Evolutionary conservation across 352 stramenopile genomes (phyloP).

Genomic region (Saprolegnia diclina): DNA sequence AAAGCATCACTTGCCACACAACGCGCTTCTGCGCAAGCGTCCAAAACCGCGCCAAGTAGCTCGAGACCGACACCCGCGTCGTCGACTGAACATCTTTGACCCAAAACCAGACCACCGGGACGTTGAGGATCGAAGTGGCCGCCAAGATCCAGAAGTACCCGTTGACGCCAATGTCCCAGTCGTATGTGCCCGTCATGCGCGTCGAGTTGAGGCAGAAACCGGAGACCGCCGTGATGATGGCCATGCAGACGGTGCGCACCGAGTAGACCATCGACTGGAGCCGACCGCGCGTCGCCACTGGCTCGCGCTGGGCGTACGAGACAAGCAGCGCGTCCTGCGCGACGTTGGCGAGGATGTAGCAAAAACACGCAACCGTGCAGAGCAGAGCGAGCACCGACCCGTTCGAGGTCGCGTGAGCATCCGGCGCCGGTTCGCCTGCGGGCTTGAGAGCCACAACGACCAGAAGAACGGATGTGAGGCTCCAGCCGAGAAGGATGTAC

Average conservation of each 20-base stretch:
- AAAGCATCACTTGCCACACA: slow-evolving; percentile 24
- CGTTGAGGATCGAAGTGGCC: not conserved
- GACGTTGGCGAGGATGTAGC: slow-evolving; percentile 23
- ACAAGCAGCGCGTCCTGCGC: slow-evolving; percentile 8
- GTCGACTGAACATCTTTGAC: not conserved
- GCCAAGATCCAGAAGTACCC: slow-evolving; percentile 5
- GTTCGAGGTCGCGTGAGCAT: not conserved
- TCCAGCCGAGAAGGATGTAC: slow-evolving; percentile 22
- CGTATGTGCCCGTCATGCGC: slow-evolving; percentile 45
- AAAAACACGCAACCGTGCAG: slow-evolving; percentile 11
- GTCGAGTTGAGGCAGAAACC: slow-evolving; percentile 30
- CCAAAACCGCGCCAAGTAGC: not conserved
- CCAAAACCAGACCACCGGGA: not conserved
- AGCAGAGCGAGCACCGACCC: slow-evolving; percentile 13
- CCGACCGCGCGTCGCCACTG: not conserved
- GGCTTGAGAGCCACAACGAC: slow-evolving; percentile 38
- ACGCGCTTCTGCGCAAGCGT: slow-evolving; percentile 7
- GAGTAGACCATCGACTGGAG: slow-evolving; percentile 2
- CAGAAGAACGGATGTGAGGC: slow-evolving; percentile 29
- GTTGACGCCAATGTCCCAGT: slow-evolving; percentile 32
- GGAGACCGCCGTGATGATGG: not conserved
- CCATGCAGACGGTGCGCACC: not conserved
- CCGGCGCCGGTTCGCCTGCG: not conserved
- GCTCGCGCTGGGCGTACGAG: slow-evolving; percentile 14
- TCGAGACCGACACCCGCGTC: not conserved